Evolutionary conservation across 108 stramenopile genomes (phyloP), one percentile per base, ranked within the genome.

Genomic region (Skeletonema costatum): DNA sequence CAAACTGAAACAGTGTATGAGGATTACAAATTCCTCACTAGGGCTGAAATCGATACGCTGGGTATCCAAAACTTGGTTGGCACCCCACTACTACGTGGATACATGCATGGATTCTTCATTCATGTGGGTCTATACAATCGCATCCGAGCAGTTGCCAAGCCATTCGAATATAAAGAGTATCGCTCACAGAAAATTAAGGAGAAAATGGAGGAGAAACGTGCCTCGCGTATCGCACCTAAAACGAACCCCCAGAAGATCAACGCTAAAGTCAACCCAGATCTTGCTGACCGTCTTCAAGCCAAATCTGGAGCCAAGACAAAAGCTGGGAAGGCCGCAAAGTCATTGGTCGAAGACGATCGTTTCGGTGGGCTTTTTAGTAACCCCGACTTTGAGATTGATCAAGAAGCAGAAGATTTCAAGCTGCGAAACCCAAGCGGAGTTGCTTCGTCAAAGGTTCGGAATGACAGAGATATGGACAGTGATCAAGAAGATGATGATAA

Each of bases 51-150:
- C 30, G 97, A 99, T 74, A 90, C 88, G 58, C 93, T 99, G 19
- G 98, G 98, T 36, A 93, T 96, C 36, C 78, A 89, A 33, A 94
- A 97, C 74, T 80, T 99, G 32, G 89, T 99, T 60, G 99, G 99
- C 17, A 98, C 98, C 8, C 97, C 98, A 1, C 74, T 99, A 65
- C 74, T 99, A 31, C 85, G 95, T 25, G 97, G 97, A 16, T 99
- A 99, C 84, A 99, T 99, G 98, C 99, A 99, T 77, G 99, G 99
- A 41, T 99, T 96, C 87, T 99, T 99, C 81, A 98, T 99, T 75
- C 98, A 99, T 73, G 90, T 88, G 41, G 88, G 91, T 33, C 90
- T 99, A 2, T 98, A 98, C 88, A 94, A 94, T 62, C 89, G 91
- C 44, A 85, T 97, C 51, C 77, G 90, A 33, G 96, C 98, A 32